These are phyloP conservation scores for Mortierella sp. DNA, from an alignment of 371 early-diverging fungal species.

Conservation along the genomic window DNA sequence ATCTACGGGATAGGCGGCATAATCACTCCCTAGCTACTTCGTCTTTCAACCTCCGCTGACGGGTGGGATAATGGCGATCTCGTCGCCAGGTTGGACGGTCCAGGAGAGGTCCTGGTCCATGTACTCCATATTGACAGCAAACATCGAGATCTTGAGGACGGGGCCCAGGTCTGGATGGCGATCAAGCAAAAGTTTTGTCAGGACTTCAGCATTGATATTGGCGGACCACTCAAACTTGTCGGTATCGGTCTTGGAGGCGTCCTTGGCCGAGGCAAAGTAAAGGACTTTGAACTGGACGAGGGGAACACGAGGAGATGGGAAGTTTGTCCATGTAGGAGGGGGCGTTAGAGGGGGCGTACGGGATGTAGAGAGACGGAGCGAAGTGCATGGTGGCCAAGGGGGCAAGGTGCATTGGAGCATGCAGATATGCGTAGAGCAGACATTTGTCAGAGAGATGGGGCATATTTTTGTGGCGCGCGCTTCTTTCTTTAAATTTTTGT, in stretches of 20 bases:
- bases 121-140: slow-evolving; percentile 81
- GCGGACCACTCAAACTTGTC: slow-evolving; percentile 59
- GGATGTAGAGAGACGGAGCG: too few species aligned
- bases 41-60: slow-evolving; percentile 76
- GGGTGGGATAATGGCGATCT: slow-evolving; percentile 82
- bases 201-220: slow-evolving; percentile 36
- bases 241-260: slow-evolving; percentile 61
- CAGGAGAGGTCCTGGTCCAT: slow-evolving; percentile 60
- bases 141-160: slow-evolving; percentile 67
- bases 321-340: not conserved
- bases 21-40: not conserved
- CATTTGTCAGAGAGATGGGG: too few species aligned
- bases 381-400: too few species aligned
- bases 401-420: too few species aligned
- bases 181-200: slow-evolving; percentile 54
- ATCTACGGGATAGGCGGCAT: not conserved
- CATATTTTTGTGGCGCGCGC: too few species aligned
- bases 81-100: slow-evolving; percentile 63
- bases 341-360: too few species aligned
- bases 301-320: not conserved
- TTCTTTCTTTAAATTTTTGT: not conserved
- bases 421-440: too few species aligned
- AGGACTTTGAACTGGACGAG: slow-evolving; percentile 59
- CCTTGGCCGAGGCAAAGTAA: slow-evolving; percentile 75
- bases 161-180: slow-evolving; percentile 58